Evolutionary conservation across 2,329 filamentous ascomycete genomes (phyloP), one percentile per base, ranked within the genome.

Genomic region (Fusarium buharicum): DNA sequence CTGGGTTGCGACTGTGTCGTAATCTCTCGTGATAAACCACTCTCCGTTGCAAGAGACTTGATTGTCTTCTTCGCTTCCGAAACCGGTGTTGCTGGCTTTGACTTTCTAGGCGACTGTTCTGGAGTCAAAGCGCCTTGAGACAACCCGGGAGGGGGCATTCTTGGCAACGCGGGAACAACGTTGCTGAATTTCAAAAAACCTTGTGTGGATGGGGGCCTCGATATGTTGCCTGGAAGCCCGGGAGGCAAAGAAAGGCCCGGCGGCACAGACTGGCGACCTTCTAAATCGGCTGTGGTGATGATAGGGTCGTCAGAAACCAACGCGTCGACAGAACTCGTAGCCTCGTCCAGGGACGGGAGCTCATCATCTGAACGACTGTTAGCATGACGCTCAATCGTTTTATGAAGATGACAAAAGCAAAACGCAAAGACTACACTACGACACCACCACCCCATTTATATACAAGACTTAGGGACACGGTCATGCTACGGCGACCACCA

Each of bases 261-360:
- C 46, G 77, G 73, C 28, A 73, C 65, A 38, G 73, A 59, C n/a
- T 55, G 69, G 10, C 59, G 58, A 17, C 50, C 59, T 14, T 62
- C 61, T 37, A 57, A 9, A 24, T 56, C 62, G 33, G 36, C 47
- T 49, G 59, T 24, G 45, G 63, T 54, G 9, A 57, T 43, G 18
- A 58, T 61, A 24, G 64, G 67, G 10, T 84, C 77, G 69, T 91
- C 89, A 18, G 87, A 85, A 12, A 91, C 88, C 4, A 91, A 77
- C 4, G 87, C 87, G 72, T 91, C 88, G 36, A 91, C 85, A n/a
- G 84, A 87, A 38, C 81, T 80, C 3, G 81, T 82, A 12, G 83
- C 87, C 64, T 88, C 86, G 59, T 88, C 86, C 40, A 88, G 78
- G 11, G 82, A 84, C 55, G 81, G 78, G n/a, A 86, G 74, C 45